phyloP scores from a whole-genome alignment of 192 early-diverging fungal species.

The Coemansia sp. region DNA sequence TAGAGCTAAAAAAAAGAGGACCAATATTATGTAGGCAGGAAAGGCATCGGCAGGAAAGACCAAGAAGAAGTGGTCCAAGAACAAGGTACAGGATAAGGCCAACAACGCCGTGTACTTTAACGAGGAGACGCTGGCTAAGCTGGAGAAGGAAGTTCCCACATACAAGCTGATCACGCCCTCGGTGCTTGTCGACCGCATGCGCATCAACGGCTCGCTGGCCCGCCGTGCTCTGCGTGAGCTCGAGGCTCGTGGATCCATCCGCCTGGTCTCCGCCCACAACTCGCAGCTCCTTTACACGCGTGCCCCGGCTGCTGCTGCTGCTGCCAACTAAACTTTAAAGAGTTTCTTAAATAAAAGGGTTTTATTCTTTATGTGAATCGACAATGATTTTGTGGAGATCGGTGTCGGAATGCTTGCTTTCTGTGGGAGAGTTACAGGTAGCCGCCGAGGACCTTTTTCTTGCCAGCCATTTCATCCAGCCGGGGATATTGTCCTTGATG shows the following conservation, averaged over 20 bases:
- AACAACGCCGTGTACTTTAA: constrained; percentile 99
- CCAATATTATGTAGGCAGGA: constrained; percentile 32
- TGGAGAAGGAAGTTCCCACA: constrained; percentile 99
- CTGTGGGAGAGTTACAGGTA: neutral
- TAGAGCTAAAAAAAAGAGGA: too few relatives aligned
- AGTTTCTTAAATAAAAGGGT: neutral
- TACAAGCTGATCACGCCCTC: constrained; percentile 99
- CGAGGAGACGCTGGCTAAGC: constrained; percentile 96
- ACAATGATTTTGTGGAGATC: constrained; percentile 30
- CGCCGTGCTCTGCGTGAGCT: constrained; percentile 93
- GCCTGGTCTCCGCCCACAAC: constrained; percentile 84
- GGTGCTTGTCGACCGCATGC: constrained; percentile 97
- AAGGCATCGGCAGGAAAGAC: constrained; percentile 38
- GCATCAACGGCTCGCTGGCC: constrained; percentile 96
- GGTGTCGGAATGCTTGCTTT: neutral
- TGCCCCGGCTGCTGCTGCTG: constrained; percentile 38
- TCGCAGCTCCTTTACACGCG: constrained; percentile 84
- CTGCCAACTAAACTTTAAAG: constrained; percentile 36
- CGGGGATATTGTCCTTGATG: constrained; percentile 31
- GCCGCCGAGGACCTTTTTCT: neutral
- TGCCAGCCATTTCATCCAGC: constrained; percentile 37
- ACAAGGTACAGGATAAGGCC: constrained; percentile 99
- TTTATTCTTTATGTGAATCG: neutral
- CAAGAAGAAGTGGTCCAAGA: constrained; percentile 99
- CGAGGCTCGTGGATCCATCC: constrained; percentile 87